A percentile compares a stretch with the other conserved stretches of the same genome.
phyloP scores from a whole-genome alignment of 306 rosid genomes.

The Morella rubra region DNA sequence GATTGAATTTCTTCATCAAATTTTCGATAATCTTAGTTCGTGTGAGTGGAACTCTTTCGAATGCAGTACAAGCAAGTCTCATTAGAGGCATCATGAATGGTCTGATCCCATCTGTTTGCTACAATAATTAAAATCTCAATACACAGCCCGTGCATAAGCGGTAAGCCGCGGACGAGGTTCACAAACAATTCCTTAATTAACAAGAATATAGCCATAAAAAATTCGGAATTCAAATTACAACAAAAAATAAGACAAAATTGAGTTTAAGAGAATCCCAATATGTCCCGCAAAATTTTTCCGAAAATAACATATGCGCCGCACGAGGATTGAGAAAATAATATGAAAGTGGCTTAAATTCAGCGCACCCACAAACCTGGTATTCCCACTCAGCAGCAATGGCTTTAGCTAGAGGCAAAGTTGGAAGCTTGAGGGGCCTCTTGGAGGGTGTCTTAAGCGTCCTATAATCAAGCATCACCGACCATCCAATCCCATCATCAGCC shows the following conservation, averaged over 20 bases:
- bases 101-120: conserved; percentile 87
- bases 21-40: conserved; percentile 68
- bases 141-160: conserved; percentile 4
- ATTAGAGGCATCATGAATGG: conserved; percentile 96
- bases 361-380: conserved; percentile 56
- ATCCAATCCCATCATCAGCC: conserved; percentile 80
- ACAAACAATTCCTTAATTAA: background rate
- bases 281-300: background rate
- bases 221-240: background rate
- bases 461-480: conserved; percentile 91
- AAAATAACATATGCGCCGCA: background rate
- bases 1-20: conserved; percentile 74
- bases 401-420: conserved; percentile 67
- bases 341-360: background rate
- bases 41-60: conserved; percentile 91
- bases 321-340: background rate
- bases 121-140: conserved; percentile 33
- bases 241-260: too few relatives aligned
- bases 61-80: conserved; percentile 91
- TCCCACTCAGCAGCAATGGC: conserved; percentile 96
- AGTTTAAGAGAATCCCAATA: background rate
- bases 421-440: conserved; percentile 85
- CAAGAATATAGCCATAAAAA: background rate
- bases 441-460: conserved; percentile 85
- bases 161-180: background rate